Conservation (phyloP, 306 rosid genomes). For the Inga laurina region DNA sequence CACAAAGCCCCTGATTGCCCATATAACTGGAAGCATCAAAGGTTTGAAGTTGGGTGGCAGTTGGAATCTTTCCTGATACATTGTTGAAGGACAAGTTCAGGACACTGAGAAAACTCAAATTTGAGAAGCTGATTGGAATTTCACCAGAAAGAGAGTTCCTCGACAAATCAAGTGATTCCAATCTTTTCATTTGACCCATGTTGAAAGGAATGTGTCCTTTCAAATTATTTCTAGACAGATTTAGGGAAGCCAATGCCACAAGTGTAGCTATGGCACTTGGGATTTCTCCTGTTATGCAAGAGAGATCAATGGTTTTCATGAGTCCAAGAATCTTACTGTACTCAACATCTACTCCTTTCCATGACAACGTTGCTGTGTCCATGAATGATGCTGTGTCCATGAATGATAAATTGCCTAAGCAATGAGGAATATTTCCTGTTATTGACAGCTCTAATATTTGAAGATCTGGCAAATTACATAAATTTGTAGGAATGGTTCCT, state of each 20-base stretch:
- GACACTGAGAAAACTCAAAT: too few relatives aligned
- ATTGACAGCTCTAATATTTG: neutral
- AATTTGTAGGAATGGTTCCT: neutral
- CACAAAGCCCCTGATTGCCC: neutral
- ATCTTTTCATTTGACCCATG: neutral
- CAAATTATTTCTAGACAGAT: neutral
- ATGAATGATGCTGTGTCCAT: neutral
- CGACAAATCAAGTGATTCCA: neutral
- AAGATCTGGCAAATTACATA: neutral
- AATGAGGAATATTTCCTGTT: neutral
- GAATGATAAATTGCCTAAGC: neutral
- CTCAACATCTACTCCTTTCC: neutral
- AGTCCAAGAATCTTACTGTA: neutral
- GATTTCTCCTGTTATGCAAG: neutral
- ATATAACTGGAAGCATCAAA: neutral
- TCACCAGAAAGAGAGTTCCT: neutral
- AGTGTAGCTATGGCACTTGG: neutral
- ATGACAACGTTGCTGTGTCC: neutral
- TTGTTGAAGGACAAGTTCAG: too few relatives aligned
- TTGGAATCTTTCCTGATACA: neutral
- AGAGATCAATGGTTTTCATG: neutral
- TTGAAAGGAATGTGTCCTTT: too few relatives aligned
- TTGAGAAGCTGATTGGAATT: too few relatives aligned
- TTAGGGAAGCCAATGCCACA: neutral
- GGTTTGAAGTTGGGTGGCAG: too few relatives aligned